phyloP scores from a whole-genome alignment of 1,139 yeast species.

The Lodderomyces margitis region DNA sequence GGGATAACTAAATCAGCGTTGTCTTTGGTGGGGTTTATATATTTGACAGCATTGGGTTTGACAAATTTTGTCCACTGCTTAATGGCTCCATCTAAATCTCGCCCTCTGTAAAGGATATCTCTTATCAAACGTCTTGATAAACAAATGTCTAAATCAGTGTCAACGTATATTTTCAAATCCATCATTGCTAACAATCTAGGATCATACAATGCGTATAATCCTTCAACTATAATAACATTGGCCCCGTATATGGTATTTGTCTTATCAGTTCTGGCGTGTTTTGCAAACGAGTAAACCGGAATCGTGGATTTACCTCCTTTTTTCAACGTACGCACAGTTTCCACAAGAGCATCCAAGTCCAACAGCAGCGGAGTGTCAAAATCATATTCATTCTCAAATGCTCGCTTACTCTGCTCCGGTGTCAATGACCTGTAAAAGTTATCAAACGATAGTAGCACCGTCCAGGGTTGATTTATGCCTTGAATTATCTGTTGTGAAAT shows the following conservation, averaged over 20 bases:
- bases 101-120: constrained; percentile 81
- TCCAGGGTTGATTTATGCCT: constrained; percentile 89
- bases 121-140: constrained; percentile 82
- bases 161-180: constrained; percentile 88
- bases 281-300: constrained; percentile 81
- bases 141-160: constrained; percentile 91
- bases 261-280: constrained; percentile 71
- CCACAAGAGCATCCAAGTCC: constrained; percentile 70
- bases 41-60: constrained; percentile 83
- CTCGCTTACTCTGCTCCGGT: constrained; percentile 57
- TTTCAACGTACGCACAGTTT: constrained; percentile 64
- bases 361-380: constrained; percentile 84
- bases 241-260: constrained; percentile 87
- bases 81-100: constrained; percentile 79
- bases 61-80: constrained; percentile 90
- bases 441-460: constrained; percentile 86
- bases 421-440: constrained; percentile 81
- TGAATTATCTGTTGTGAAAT: constrained; percentile 82
- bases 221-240: constrained; percentile 87
- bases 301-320: constrained; percentile 57
- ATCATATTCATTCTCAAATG: constrained; percentile 69
- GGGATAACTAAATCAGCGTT: constrained; percentile 87
- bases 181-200: constrained; percentile 66
- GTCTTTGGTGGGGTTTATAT: constrained; percentile 74
- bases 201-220: constrained; percentile 81